phyloP scores from a whole-genome alignment of 352 stramenopile species.

The Phytophthora fragariae region DNA sequence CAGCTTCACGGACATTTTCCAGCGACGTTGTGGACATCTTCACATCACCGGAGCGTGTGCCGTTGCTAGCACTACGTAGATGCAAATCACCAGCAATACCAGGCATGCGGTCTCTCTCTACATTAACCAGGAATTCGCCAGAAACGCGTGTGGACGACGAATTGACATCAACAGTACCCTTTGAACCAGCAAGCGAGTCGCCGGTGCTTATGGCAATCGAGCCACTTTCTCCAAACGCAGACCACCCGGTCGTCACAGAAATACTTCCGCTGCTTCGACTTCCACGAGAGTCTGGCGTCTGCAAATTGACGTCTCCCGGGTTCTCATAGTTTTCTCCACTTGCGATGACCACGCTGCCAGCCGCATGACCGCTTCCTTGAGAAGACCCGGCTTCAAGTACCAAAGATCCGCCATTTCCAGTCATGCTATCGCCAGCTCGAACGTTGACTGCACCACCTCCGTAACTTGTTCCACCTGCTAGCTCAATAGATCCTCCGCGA shows the following conservation, averaged over 20 bases:
- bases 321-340: conserved; percentile 35
- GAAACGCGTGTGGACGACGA: conserved; percentile 34
- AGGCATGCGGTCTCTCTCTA: conserved; percentile 13
- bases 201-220: conserved; percentile 42
- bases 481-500: conserved; percentile 47
- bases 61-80: conserved; percentile 25
- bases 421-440: conserved; percentile 38
- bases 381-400: conserved; percentile 51
- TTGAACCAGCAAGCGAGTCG: conserved; percentile 21
- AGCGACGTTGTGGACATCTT: conserved; percentile 34
- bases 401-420: conserved; percentile 46
- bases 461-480: conserved; percentile 57
- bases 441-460: conserved; percentile 47
- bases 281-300: conserved; percentile 37
- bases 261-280: conserved; percentile 43
- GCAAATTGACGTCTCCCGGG: conserved; percentile 32
- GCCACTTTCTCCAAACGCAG: conserved; percentile 39
- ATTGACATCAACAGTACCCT: conserved; percentile 32
- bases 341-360: conserved; percentile 43
- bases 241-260: conserved; percentile 37
- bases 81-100: conserved; percentile 29
- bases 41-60: conserved; percentile 30
- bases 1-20: conserved; percentile 20
- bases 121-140: conserved; percentile 39
- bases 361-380: conserved; percentile 22